Conservation (phyloP, 176 grass and related monocot species). For the Triticum timopheevii region DNA sequence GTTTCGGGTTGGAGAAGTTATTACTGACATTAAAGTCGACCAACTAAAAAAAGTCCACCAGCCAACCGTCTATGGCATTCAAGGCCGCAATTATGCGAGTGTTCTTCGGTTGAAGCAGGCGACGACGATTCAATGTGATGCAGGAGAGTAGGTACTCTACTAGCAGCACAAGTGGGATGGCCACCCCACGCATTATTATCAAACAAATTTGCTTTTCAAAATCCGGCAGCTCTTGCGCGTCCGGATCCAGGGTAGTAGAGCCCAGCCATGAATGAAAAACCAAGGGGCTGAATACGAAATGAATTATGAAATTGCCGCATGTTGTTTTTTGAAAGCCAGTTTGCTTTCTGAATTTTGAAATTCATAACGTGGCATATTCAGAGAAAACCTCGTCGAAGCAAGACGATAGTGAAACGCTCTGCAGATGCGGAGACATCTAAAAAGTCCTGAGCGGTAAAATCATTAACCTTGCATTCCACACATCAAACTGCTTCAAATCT, state of each 20-base stretch:
- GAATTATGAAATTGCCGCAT: not conserved
- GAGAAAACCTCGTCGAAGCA: slow-evolving; percentile 11
- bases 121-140: slow-evolving; percentile 23
- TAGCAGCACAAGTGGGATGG: not conserved
- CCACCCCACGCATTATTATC: not conserved
- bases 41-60: slow-evolving; percentile 13
- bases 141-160: not conserved
- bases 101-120: slow-evolving; percentile 25
- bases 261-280: not conserved
- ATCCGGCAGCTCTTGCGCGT: not conserved
- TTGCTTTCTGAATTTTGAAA: not conserved
- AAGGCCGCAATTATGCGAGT: slow-evolving; percentile 43
- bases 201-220: slow-evolving; percentile 30
- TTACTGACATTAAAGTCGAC: not conserved
- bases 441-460: not conserved
- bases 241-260: slow-evolving; percentile 16
- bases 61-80: slow-evolving; percentile 36
- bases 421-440: not conserved
- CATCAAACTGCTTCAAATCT: not conserved
- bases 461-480: not conserved
- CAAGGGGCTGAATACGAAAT: not conserved
- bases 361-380: not conserved
- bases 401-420: slow-evolving; percentile 11
- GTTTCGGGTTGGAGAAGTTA: not conserved
- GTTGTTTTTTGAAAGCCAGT: no score